Evolutionary conservation across 352 stramenopile species (phyloP).

Genomic region (Globisporangium cystogenes): DNA sequence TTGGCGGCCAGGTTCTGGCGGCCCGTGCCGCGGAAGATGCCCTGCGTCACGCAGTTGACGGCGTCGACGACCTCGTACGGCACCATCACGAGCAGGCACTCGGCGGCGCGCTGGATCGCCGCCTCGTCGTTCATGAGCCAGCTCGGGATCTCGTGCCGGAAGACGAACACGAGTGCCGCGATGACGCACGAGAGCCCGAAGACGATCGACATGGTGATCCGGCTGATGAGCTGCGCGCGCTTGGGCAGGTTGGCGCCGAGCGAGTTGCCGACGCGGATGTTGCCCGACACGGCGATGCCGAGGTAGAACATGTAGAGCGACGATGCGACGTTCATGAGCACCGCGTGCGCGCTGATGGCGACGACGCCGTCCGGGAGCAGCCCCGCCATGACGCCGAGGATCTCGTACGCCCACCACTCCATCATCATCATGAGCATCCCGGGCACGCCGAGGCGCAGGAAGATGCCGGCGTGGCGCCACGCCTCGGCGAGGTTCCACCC

Average conservation of each 20-base stretch:
- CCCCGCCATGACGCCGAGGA: constrained; percentile 45
- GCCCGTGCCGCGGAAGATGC: constrained; percentile 29
- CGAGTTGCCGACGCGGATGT: constrained; percentile 41
- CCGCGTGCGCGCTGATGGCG: constrained; percentile 50
- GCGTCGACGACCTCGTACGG: constrained; percentile 33
- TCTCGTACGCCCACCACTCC: constrained; percentile 67
- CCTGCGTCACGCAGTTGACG: constrained; percentile 24
- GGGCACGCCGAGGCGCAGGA: constrained; percentile 43
- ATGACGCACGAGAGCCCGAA: constrained; percentile 5
- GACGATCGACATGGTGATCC: constrained; percentile 3
- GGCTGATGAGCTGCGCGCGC: constrained; percentile 26
- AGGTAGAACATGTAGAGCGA: constrained; percentile 62
- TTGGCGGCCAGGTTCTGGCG: constrained; percentile 22
- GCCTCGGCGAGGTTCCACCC: constrained; percentile 35
- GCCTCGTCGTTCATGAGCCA: constrained; percentile 28
- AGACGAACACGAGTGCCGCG: constrained; percentile 21
- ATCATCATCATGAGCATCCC: constrained; percentile 54
- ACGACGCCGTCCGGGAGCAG: constrained; percentile 45
- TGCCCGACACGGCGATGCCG: constrained; percentile 41
- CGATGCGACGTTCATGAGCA: constrained; percentile 57
- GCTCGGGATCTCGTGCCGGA: constrained; percentile 33
- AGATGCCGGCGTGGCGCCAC: constrained; percentile 25
- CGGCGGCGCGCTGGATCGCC: constrained; percentile 24
- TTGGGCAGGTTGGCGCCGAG: constrained; percentile 15
- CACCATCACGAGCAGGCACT: constrained; percentile 29